Evolutionary conservation across 208 protist genomes (phyloP).

Genomic region (Trypanosoma brucei): DNA sequence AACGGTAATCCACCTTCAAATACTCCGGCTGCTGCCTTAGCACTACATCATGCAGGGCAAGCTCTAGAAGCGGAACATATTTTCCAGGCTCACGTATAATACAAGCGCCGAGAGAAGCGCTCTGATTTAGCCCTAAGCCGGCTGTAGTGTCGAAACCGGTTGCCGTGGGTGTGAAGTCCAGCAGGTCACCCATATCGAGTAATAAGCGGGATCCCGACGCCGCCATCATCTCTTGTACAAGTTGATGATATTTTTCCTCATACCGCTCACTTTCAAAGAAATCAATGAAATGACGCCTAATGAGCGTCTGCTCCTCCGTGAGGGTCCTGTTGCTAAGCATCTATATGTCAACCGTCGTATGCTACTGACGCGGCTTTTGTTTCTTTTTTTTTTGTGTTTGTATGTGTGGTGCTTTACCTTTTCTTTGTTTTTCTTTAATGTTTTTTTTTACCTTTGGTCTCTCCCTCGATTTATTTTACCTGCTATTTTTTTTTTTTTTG

Average conservation of each 20-base stretch:
- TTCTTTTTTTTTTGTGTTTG: too few relatives aligned
- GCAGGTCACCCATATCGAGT: slow-evolving; percentile 91
- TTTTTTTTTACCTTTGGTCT: too few relatives aligned
- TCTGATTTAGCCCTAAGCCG: slow-evolving; percentile 1
- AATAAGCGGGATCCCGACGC: slow-evolving; percentile 75
- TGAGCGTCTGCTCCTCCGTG: slow-evolving; percentile 85
- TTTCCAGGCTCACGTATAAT: slow-evolving; percentile 81
- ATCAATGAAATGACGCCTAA: slow-evolving; percentile 84
- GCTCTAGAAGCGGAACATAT: slow-evolving; percentile 89
- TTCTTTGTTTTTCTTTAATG: too few relatives aligned
- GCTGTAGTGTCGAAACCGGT: slow-evolving; percentile 15
- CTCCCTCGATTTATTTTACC: too few relatives aligned
- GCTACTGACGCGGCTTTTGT: not conserved
- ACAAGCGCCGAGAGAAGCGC: slow-evolving; percentile 49
- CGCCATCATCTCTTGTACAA: slow-evolving; percentile 83
- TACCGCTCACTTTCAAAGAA: slow-evolving; percentile 87
- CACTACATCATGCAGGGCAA: slow-evolving; percentile 90
- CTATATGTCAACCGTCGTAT: not conserved
- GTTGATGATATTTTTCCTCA: slow-evolving; percentile 78
- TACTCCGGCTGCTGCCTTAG: slow-evolving; percentile 69
- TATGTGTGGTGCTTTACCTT: too few relatives aligned
- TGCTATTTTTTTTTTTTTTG: too few relatives aligned
- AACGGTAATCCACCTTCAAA: slow-evolving; percentile 82
- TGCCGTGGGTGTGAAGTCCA: slow-evolving; percentile 61
- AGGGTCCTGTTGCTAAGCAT: slow-evolving; percentile 80